These are phyloP conservation scores for Aspergillus ostianus DNA, from an alignment of 495 filamentous ascomycete genomes.

Conservation along the genomic window DNA sequence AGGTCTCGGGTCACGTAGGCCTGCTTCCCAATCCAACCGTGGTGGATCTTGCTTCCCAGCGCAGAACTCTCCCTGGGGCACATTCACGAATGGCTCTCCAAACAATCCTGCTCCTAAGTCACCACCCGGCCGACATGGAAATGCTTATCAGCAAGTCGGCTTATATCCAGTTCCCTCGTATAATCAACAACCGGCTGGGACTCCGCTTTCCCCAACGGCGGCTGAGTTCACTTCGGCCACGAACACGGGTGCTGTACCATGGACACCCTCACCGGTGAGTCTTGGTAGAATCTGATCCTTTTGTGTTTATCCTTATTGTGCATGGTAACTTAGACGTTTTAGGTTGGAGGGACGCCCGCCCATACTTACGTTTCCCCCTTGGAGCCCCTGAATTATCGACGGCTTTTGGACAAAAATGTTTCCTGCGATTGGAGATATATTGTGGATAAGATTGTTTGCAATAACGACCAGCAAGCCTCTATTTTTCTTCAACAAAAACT, in stretches of 20 bases:
- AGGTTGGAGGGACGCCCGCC: conserved; percentile 48
- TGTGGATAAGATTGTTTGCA: conserved; percentile 98
- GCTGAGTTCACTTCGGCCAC: conserved; percentile 66
- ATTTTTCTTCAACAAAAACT: conserved; percentile 99
- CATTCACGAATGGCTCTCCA: conserved; percentile 35
- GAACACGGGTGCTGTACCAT: conserved; percentile 42
- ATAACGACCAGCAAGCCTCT: conserved; percentile 97
- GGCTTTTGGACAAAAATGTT: conserved; percentile 91
- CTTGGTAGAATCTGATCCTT: background rate
- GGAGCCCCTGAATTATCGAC: conserved; percentile 96
- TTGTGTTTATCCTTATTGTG: background rate
- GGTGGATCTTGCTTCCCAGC: conserved; percentile 35
- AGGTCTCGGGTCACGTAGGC: conserved; percentile 34
- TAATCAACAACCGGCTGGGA: conserved; percentile 70
- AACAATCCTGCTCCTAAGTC: conserved; percentile 25
- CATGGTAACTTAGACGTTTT: background rate
- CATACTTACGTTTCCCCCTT: conserved; percentile 82
- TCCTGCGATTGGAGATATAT: conserved; percentile 99
- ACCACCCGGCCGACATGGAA: conserved; percentile 35
- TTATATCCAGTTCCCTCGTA: conserved; percentile 56
- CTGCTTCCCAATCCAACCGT: conserved; percentile 39
- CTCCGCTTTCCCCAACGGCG: conserved; percentile 80
- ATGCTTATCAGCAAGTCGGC: conserved; percentile 45
- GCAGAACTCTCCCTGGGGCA: conserved; percentile 32
- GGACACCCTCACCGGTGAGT: conserved; percentile 50